A percentile compares a stretch with the other conserved stretches of the same genome.
Evolutionary conservation across 805 yeast species (phyloP).

Genomic region (Metschnikowia noctiluminum): DNA sequence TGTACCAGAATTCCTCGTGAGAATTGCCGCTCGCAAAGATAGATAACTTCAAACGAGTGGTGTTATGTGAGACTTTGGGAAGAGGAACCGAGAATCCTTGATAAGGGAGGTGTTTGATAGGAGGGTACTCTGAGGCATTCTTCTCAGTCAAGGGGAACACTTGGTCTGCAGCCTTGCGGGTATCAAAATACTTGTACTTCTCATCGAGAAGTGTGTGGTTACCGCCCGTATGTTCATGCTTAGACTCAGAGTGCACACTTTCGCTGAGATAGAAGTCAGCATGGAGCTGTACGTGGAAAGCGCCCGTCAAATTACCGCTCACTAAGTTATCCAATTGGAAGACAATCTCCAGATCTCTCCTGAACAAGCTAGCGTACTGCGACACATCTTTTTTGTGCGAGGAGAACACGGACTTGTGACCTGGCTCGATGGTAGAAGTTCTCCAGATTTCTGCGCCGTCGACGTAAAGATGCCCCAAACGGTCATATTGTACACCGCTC

Average conservation of each 20-base stretch:
- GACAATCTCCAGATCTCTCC: slow-evolving; percentile 37
- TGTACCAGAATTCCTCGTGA: slow-evolving; percentile 82
- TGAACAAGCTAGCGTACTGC: slow-evolving; percentile 49
- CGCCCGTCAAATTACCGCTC: slow-evolving; percentile 55
- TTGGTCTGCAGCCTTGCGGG: slow-evolving; percentile 35
- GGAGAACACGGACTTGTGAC: slow-evolving; percentile 43
- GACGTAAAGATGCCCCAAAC: slow-evolving; percentile 61
- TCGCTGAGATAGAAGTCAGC: slow-evolving; percentile 44
- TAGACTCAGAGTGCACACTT: slow-evolving; percentile 1
- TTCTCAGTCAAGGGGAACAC: slow-evolving; percentile 36
- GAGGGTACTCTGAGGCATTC: slow-evolving; percentile 29
- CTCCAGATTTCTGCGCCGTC: slow-evolving; percentile 74
- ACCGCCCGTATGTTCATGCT: not conserved
- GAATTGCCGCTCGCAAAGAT: slow-evolving; percentile 72
- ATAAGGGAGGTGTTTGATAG: slow-evolving; percentile 45
- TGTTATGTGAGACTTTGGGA: slow-evolving; percentile 50
- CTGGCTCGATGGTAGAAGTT: slow-evolving; percentile 64
- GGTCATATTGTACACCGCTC: slow-evolving; percentile 55
- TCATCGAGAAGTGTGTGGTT: slow-evolving; percentile 5
- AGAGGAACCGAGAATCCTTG: slow-evolving; percentile 34
- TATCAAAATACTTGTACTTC: slow-evolving; percentile 24
- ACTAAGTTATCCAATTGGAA: slow-evolving; percentile 64
- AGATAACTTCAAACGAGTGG: slow-evolving; percentile 57
- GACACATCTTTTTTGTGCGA: slow-evolving; percentile 62
- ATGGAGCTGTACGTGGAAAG: slow-evolving; percentile 49